Conservation (phyloP, 1,139 yeast species). For the Yamadazyma atlantica region DNA sequence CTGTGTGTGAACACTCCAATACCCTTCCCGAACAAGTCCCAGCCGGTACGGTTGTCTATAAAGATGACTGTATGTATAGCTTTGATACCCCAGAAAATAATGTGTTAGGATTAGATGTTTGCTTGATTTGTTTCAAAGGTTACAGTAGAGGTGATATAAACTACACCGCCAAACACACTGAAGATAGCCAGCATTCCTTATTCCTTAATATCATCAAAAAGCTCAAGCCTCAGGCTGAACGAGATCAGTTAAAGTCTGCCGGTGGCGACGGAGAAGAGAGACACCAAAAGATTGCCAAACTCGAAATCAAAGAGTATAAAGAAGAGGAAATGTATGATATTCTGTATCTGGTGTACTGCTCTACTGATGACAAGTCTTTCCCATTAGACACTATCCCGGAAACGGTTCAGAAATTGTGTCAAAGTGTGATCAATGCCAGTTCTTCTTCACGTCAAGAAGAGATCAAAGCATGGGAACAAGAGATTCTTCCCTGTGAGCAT, state of each 20-base stretch:
- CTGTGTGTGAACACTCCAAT: background rate
- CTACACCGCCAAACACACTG: conserved; percentile 56
- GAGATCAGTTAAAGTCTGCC: conserved; percentile 17
- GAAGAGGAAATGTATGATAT: conserved; percentile 71
- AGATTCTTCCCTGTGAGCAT: conserved; percentile 77
- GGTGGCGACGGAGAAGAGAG: conserved; percentile 29
- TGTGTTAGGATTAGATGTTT: conserved; percentile 65
- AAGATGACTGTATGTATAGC: conserved; percentile 82
- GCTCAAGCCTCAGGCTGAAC: conserved; percentile 37
- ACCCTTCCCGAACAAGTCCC: conserved; percentile 7
- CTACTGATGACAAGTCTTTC: conserved; percentile 23
- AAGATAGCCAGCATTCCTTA: conserved; percentile 50
- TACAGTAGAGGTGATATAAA: conserved; percentile 54
- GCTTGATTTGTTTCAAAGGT: conserved; percentile 64
- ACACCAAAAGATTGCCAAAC: conserved; percentile 59
- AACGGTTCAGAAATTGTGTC: conserved; percentile 32
- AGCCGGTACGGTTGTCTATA: conserved; percentile 41
- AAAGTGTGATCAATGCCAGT: conserved; percentile 57
- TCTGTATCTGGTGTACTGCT: conserved; percentile 44
- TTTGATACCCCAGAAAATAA: conserved; percentile 71
- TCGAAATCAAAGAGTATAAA: conserved; percentile 68
- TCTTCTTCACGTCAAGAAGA: conserved; percentile 71
- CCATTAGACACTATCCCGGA: conserved; percentile 23
- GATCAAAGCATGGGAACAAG: conserved; percentile 90
- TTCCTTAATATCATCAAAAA: conserved; percentile 57